Evolutionary conservation across 164 flowering plant genomes (phyloP).

Genomic region (Houttuynia cordata): DNA sequence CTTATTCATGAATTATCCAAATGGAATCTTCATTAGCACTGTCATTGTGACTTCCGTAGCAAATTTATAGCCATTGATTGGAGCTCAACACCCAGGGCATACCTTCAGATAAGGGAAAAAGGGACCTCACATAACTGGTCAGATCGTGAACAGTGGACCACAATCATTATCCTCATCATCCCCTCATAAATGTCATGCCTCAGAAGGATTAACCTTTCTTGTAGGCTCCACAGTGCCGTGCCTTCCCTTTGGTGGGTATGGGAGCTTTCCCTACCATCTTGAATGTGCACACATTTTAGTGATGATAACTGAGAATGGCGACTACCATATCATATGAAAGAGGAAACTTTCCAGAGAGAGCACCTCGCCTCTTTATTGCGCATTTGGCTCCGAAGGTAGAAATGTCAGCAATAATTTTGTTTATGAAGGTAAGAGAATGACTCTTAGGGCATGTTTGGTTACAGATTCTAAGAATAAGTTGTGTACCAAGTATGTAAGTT

Average conservation of each 20-base stretch:
- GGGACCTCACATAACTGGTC: background rate
- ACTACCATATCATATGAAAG: background rate
- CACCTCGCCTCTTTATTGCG: background rate
- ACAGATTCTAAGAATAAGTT: background rate
- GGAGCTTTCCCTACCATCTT: background rate
- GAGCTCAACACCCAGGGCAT: background rate
- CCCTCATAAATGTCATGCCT: background rate
- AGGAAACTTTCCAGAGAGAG: background rate
- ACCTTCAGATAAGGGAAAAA: background rate
- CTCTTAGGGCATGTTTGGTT: background rate
- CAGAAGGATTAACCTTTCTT: background rate
- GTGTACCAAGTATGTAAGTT: background rate
- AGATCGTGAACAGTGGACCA: background rate
- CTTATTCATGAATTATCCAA: slow-evolving; percentile 1
- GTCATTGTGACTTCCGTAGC: slow-evolving; percentile 1
- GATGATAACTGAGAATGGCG: background rate
- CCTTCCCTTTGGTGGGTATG: background rate
- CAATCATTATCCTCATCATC: background rate
- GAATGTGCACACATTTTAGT: background rate
- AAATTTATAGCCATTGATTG: background rate
- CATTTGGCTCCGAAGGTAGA: background rate
- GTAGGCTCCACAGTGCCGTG: background rate
- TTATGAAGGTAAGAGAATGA: too few species aligned
- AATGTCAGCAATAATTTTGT: background rate
- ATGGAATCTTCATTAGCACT: slow-evolving; percentile 1